Conservation (phyloP, 305 asterid genomes). For the Fraxinus paxiana region DNA sequence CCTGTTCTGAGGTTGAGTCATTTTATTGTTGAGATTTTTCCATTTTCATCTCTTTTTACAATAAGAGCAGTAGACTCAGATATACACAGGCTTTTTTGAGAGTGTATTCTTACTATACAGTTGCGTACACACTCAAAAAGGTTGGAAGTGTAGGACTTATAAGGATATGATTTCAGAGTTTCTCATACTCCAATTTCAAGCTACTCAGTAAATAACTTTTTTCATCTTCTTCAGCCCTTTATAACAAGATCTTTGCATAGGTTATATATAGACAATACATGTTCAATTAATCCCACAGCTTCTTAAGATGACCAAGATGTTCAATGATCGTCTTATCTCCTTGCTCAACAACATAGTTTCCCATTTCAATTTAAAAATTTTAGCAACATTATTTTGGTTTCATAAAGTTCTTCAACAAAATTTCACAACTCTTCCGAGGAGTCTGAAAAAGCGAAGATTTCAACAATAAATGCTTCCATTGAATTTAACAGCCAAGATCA, state of each 20-base stretch:
- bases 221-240: too few relatives aligned
- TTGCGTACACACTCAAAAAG: not conserved
- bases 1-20: not conserved
- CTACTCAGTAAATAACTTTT: too few relatives aligned
- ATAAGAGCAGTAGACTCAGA: not conserved
- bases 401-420: too few relatives aligned
- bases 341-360: not conserved
- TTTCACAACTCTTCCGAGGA: too few relatives aligned
- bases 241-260: not conserved
- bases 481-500: too few relatives aligned
- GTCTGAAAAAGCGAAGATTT: too few relatives aligned
- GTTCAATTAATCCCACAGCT: not conserved
- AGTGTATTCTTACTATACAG: not conserved
- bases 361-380: too few relatives aligned
- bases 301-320: not conserved
- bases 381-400: too few relatives aligned
- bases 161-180: not conserved
- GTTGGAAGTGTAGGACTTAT: not conserved
- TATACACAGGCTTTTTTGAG: too few relatives aligned
- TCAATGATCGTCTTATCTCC: not conserved
- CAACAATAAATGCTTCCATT: too few relatives aligned
- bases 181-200: not conserved
- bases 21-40: not conserved
- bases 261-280: not conserved
- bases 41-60: not conserved